Conservation (phyloP, 176 grass and related monocot species). For the Carex myosuroides region DNA sequence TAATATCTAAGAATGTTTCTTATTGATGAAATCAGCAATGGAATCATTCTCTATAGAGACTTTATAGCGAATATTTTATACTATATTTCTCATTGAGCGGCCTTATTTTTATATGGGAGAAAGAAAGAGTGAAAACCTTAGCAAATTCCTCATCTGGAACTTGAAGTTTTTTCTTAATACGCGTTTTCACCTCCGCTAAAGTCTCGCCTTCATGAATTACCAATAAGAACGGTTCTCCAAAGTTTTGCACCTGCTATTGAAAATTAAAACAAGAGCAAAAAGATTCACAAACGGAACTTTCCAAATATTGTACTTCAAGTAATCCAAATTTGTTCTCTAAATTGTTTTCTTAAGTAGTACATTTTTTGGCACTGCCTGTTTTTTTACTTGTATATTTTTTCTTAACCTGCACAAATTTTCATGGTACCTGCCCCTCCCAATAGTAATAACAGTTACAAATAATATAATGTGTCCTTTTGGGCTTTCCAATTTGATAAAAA, state of each 20-base stretch:
- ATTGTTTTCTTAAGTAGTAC: background rate
- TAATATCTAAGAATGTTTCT: background rate
- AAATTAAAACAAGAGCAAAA: background rate
- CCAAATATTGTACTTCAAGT: background rate
- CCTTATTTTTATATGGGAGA: background rate
- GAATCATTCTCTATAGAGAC: background rate
- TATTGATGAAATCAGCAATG: background rate
- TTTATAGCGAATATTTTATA: background rate
- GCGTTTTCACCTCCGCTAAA: conserved; percentile 61
- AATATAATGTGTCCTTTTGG: background rate
- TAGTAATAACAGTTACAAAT: background rate
- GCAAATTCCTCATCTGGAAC: conserved; percentile 69
- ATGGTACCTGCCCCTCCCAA: background rate
- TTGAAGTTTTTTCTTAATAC: conserved; percentile 78
- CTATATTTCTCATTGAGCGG: background rate
- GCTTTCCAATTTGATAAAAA: background rate
- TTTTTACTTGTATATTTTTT: background rate
- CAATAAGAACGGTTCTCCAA: conserved; percentile 86
- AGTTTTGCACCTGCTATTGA: conserved; percentile 72
- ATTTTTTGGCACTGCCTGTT: background rate
- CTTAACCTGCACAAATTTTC: background rate
- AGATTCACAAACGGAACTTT: background rate
- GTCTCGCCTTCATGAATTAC: conserved; percentile 79
- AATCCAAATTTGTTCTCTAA: background rate
- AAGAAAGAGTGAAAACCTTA: conserved; percentile 45